phyloP scores from a whole-genome alignment of 306 rosid species.

The Glycyrrhiza uralensis region DNA sequence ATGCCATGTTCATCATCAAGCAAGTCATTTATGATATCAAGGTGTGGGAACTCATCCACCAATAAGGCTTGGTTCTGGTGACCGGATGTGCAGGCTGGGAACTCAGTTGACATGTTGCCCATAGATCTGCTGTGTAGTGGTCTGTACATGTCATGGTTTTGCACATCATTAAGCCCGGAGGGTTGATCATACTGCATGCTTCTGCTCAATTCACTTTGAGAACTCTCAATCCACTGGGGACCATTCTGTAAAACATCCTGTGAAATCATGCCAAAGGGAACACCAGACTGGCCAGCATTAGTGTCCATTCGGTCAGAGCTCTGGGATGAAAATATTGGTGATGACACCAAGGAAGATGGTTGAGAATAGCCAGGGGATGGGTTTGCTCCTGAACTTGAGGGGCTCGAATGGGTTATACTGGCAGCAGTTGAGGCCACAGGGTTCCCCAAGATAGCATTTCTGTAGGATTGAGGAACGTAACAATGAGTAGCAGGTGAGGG shows the following conservation, averaged over 20 bases:
- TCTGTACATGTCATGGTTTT: constrained; percentile 57
- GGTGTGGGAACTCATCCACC: constrained; percentile 92
- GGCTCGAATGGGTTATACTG: constrained; percentile 49
- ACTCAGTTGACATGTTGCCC: constrained; percentile 45
- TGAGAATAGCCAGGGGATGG: constrained; percentile 58
- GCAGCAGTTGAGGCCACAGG: constrained; percentile 51
- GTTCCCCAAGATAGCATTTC: constrained; percentile 90
- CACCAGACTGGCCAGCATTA: constrained; percentile 45
- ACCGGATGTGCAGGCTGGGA: constrained; percentile 62
- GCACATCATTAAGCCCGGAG: constrained; percentile 47
- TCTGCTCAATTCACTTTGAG: constrained; percentile 56
- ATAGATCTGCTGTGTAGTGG: constrained; percentile 46
- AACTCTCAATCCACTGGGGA: constrained; percentile 63
- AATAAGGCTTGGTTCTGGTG: constrained; percentile 65
- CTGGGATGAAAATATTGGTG: constrained; percentile 57
- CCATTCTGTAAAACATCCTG: constrained; percentile 62
- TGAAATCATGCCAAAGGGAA: constrained; percentile 48
- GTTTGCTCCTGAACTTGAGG: constrained; percentile 51
- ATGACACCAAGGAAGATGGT: constrained; percentile 58
- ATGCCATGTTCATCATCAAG: constrained; percentile 75
- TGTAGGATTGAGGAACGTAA: constrained; percentile 78
- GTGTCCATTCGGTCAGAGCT: constrained; percentile 63
- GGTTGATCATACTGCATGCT: constrained; percentile 51
- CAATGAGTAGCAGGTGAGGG: constrained; percentile 73
- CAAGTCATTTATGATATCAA: constrained; percentile 92